These are phyloP conservation scores for Colletotrichum cordylinicola DNA, from an alignment of 2,329 filamentous ascomycete species.

Conservation along the genomic window DNA sequence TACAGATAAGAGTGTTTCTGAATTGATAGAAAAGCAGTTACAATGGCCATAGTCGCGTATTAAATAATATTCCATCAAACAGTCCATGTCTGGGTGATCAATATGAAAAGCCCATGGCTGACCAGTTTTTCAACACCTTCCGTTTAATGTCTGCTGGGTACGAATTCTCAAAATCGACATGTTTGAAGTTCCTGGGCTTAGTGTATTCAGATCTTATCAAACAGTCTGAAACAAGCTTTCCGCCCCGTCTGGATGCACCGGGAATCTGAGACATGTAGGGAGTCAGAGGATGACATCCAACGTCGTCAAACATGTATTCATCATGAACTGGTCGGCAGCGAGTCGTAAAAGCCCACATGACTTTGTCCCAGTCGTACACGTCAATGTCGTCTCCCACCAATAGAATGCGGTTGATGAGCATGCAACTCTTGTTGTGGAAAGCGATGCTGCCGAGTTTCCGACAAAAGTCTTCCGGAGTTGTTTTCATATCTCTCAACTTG, in stretches of 20 bases:
- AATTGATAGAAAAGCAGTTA: not conserved
- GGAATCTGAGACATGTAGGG: constrained; percentile 50
- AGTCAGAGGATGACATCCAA: constrained; percentile 45
- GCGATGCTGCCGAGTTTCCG: constrained; percentile 46
- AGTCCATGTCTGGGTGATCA: not conserved
- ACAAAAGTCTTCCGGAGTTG: constrained; percentile 43
- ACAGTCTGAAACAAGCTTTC: constrained; percentile 52
- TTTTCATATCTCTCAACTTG: constrained; percentile 60
- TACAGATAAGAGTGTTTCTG: not conserved
- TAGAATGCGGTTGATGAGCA: constrained; percentile 47
- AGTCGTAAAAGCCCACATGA: constrained; percentile 54
- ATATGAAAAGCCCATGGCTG: not conserved
- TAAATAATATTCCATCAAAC: not conserved
- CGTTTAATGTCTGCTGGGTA: not conserved
- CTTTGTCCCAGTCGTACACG: constrained; percentile 46
- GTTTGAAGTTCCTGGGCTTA: constrained; percentile 33
- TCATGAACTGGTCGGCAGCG: constrained; percentile 49
- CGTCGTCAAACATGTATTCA: constrained; percentile 49
- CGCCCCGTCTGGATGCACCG: constrained; percentile 30
- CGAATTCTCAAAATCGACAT: constrained; percentile 35
- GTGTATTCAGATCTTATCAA: constrained; percentile 48
- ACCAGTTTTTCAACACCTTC: not conserved
- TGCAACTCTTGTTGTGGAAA: constrained; percentile 45
- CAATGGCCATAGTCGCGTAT: not conserved
- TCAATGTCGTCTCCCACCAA: constrained; percentile 56